Base-by-base conservation (phyloP, 2,329 filamentous ascomycete species). In the Colletotrichum australisinense region DNA sequence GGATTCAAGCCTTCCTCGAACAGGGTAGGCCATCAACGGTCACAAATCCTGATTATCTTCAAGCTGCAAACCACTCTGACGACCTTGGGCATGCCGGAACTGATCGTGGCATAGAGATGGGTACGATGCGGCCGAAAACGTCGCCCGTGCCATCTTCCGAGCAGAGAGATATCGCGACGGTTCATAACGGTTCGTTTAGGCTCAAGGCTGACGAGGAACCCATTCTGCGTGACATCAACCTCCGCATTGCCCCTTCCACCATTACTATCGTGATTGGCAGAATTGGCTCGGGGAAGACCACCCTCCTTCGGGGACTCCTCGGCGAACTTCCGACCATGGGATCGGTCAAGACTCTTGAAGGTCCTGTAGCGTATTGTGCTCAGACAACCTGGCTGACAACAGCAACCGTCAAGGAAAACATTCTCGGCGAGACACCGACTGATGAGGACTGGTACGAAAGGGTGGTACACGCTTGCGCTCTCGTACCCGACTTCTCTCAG, bases 341-440 rank as follows among this genome's bases (percentile, higher is more conserved):
- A 1, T 28, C 53, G 1, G 12, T 74, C 14, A 67, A 42, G 9
- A 32, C 38, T 1, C 30, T 69, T 7, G n/a, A 26, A 1, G 22
- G 52, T 6, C 42, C 56, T 4, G 74, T 74, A 0, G 76, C 78
- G 14, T 79, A 77, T 38, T 78, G 77, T 53, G 72, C 76, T 0
- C 78, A 80, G 57, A 75, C 76, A 2, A 75, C 78, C 1, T 80
- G 77, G 77, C 75, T 79, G 1, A 74, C 71, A 1, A 76, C 76
- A 57, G 76, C 75, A 11, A 77, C 78, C 2, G 69, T 80, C 8
- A 74, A 74, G 8, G 71, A 75, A n/a, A 80, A 79, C 38, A 79
- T 79, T 1, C 8, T 78, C 1, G 78, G 74, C 12, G 71, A 76
- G 62, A 73, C 75, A 2, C 11, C 67, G 1, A 71, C 65, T 28